Evolutionary conservation across 208 protist species (phyloP).

Genomic region (Acanthamoeba sp.): DNA sequence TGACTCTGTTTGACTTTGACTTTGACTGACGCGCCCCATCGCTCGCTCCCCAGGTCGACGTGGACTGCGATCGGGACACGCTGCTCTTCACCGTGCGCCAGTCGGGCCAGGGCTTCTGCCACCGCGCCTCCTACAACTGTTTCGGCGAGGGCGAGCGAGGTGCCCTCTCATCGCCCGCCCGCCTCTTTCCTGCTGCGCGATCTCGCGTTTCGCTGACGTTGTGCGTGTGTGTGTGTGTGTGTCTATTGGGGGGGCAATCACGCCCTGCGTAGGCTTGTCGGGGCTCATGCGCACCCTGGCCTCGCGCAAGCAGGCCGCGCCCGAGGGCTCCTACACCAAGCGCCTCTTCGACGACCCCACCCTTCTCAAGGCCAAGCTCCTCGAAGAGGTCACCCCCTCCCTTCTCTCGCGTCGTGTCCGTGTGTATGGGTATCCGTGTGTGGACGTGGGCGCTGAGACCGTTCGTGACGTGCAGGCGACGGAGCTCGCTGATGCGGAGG

Average conservation of each 20-base stretch:
- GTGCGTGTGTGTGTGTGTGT: too few relatives aligned
- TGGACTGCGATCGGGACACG: conserved; percentile 88
- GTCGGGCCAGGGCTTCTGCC: conserved; percentile 62
- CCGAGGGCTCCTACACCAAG: conserved; percentile 87
- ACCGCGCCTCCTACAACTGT: conserved; percentile 72
- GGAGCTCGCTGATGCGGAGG: conserved; percentile 3
- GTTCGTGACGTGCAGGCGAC: conserved; percentile 10
- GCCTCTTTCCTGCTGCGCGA: too few relatives aligned
- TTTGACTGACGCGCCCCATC: too few relatives aligned
- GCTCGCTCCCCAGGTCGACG: conserved; percentile 61
- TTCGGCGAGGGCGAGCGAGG: conserved; percentile 40
- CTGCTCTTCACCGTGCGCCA: conserved; percentile 84
- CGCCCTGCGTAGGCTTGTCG: conserved; percentile 21
- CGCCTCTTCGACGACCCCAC: conserved; percentile 84
- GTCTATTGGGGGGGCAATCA: too few relatives aligned
- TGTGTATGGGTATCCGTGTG: not conserved
- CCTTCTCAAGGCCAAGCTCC: conserved; percentile 84
- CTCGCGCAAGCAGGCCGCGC: conserved; percentile 69
- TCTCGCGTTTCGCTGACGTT: too few relatives aligned
- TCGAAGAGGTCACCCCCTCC: conserved; percentile 83
- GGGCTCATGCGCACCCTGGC: conserved; percentile 68
- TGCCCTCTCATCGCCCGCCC: not conserved
- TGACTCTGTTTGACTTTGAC: conserved; percentile 77
- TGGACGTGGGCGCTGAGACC: not conserved
- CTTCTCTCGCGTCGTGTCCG: not conserved